A percentile compares a stretch with the other conserved stretches of the same genome.
Evolutionary conservation across 225 moss, liverwort and hornwort species (phyloP).

Genomic region (Polytrichum formosum): DNA sequence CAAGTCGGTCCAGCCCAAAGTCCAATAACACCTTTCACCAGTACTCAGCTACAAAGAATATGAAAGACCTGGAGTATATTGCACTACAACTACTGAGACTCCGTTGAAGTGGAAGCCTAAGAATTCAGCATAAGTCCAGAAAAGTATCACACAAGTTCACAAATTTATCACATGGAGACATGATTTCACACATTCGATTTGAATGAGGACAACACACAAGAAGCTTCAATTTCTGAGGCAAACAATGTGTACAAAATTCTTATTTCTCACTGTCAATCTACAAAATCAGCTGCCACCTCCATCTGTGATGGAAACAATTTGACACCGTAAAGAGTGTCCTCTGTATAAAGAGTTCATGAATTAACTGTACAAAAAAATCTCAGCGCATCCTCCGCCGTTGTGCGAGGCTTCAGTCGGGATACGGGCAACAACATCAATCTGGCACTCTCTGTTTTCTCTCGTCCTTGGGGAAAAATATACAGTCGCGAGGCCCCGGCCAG

Average conservation of each 20-base stretch:
- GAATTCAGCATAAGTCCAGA: no score
- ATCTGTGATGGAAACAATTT: constrained; percentile 59
- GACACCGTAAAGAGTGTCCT: constrained; percentile 55
- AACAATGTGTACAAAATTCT: constrained; percentile 55
- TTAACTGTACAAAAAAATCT: constrained; percentile 6
- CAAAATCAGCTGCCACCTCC: constrained; percentile 64
- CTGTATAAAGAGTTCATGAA: constrained; percentile 48
- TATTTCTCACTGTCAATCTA: constrained; percentile 61
- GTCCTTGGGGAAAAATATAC: constrained; percentile 29
- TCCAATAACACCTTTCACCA: no score
- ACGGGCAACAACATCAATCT: constrained; percentile 10
- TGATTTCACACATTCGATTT: no score
- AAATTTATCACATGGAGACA: no score
- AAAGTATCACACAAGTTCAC: no score
- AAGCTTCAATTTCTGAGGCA: neutral
- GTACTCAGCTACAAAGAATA: no score
- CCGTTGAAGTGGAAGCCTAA: no score
- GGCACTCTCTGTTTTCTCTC: constrained; percentile 19
- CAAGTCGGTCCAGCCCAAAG: no score
- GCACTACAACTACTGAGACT: no score
- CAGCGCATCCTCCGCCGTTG: neutral
- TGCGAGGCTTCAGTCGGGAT: neutral
- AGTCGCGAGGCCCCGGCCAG: constrained; percentile 28
- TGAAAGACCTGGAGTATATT: no score
- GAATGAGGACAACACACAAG: no score